Base-by-base conservation (phyloP, 176 grass and related monocot genomes). In the Carex scoparia region DNA sequence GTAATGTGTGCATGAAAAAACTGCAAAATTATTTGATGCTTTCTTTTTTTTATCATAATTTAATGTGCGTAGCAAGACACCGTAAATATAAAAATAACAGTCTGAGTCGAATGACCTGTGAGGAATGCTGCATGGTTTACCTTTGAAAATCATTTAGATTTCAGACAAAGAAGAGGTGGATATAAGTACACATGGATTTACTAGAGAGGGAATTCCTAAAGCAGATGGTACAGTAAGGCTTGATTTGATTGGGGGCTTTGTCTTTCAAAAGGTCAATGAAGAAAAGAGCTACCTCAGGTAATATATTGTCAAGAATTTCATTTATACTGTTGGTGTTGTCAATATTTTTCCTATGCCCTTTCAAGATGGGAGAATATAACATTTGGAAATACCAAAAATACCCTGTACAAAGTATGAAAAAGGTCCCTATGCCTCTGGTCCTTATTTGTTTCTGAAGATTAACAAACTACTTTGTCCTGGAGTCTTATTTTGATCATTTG, bases 161-260 rank as follows among this genome's bases (percentile, higher is more conserved):
- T 92, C 93, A 15, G 90, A 94, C 61, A 54, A 81, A 81, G 91
- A 95, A 61, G 65, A 60, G 61, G 84, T 94, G 86, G 77, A 94
- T 87, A 84, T 88, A 88, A 84, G 32, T 5, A 90, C 85, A 40
- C 89, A 98, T 86, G 95, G 90, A 64, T 94, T 94, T 80, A 85
- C 31, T 82, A 89, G 38, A 49, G 88, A 95, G 83, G 91, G 81
- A 65, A 88, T 94, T 92, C 96, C 96, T 85, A 90, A 95, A 87
- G 93, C 88, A 80, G 85, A 92, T 88, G 92, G 90, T 73, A 90
- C 81, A 0, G 65, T 95, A 79, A 88, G 91, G 61, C 90, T 98
- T 31, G 93, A 98, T 91, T 61, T 98, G 54, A 86, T 95, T 85
- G 96, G 96, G 84, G 96, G 96, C 13, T 95, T 98, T 80, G 88